Percentiles rank a stretch among this genome's conserved stretches.
Conservation (phyloP, 2,329 filamentous ascomycete genomes). For the Trichoderma brevicompactum region DNA sequence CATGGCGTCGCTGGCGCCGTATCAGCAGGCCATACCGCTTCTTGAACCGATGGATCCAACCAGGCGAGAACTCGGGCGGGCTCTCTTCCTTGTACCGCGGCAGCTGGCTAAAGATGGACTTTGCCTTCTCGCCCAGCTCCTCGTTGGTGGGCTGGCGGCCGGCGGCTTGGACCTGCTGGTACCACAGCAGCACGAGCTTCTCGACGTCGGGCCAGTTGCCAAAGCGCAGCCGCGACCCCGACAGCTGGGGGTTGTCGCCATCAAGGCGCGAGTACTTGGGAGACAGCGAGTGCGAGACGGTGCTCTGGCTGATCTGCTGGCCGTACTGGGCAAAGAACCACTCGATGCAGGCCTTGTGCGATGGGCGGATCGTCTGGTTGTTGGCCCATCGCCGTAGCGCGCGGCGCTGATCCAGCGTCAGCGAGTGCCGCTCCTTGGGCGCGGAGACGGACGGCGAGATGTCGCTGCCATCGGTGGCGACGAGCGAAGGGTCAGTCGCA, state of each 20-base stretch:
- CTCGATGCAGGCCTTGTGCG: conserved; percentile 66
- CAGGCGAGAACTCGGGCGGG: conserved; percentile 65
- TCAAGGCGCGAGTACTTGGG: conserved; percentile 66
- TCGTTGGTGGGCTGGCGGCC: conserved; percentile 66
- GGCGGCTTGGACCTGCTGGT: conserved; percentile 55
- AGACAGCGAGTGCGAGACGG: conserved; percentile 65
- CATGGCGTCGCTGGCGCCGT: conserved; percentile 58
- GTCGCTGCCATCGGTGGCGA: conserved; percentile 36
- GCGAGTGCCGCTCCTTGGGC: conserved; percentile 59
- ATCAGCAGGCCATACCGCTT: conserved; percentile 65
- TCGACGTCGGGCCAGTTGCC: conserved; percentile 68
- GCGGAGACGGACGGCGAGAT: conserved; percentile 28
- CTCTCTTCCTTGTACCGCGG: conserved; percentile 64
- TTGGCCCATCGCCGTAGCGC: conserved; percentile 64
- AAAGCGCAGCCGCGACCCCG: conserved; percentile 64
- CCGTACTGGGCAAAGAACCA: conserved; percentile 64
- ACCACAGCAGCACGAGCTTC: conserved; percentile 61
- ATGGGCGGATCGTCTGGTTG: conserved; percentile 59
- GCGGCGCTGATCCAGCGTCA: conserved; percentile 66
- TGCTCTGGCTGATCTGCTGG: conserved; percentile 65
- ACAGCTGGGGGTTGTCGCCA: conserved; percentile 62
- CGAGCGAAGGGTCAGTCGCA: conserved; percentile 47
- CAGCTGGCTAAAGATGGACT: conserved; percentile 60
- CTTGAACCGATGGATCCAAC: conserved; percentile 68
- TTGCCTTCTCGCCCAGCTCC: conserved; percentile 65